Evolutionary conservation across 2,329 filamentous ascomycete genomes (phyloP).

Genomic region (Clarireedia homoeocarpa): DNA sequence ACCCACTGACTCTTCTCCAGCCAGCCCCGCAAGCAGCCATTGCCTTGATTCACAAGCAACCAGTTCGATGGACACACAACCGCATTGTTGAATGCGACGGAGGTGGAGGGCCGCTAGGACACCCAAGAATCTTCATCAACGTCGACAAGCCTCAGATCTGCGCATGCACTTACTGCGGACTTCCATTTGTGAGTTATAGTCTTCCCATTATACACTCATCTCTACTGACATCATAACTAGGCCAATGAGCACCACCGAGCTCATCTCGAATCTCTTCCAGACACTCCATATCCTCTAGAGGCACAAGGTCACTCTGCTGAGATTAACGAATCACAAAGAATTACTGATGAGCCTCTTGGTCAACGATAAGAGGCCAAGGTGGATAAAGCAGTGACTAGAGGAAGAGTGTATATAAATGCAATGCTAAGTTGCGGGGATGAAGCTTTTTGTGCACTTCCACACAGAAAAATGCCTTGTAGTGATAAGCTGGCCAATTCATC

Average conservation of each 20-base stretch:
- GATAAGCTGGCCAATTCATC: too few relatives aligned
- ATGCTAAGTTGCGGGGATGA: too few relatives aligned
- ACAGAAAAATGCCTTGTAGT: too few relatives aligned
- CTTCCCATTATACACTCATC: neutral
- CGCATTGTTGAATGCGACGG: constrained; percentile 82
- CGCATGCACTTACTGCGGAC: constrained; percentile 84
- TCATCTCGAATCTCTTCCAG: constrained; percentile 73
- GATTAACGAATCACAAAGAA: constrained; percentile 48
- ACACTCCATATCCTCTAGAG: constrained; percentile 73
- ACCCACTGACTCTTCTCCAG: constrained; percentile 42
- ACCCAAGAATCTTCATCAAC: constrained; percentile 95
- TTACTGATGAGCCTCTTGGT: constrained; percentile 49
- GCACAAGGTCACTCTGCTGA: constrained; percentile 51
- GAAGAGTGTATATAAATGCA: too few relatives aligned
- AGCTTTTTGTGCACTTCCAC: too few relatives aligned
- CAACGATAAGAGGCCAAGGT: constrained; percentile 42
- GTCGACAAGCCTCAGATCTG: constrained; percentile 93
- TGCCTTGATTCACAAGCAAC: constrained; percentile 91
- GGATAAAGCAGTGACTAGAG: neutral
- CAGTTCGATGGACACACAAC: constrained; percentile 83
- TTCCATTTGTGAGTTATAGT: constrained; percentile 70
- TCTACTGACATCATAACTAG: constrained; percentile 37
- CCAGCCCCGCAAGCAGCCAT: constrained; percentile 86
- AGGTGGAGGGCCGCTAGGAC: constrained; percentile 80
- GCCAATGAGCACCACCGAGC: constrained; percentile 84